These are phyloP conservation scores for Cercophora sp. DNA, from an alignment of 495 filamentous ascomycete genomes.

Conservation along the genomic window DNA sequence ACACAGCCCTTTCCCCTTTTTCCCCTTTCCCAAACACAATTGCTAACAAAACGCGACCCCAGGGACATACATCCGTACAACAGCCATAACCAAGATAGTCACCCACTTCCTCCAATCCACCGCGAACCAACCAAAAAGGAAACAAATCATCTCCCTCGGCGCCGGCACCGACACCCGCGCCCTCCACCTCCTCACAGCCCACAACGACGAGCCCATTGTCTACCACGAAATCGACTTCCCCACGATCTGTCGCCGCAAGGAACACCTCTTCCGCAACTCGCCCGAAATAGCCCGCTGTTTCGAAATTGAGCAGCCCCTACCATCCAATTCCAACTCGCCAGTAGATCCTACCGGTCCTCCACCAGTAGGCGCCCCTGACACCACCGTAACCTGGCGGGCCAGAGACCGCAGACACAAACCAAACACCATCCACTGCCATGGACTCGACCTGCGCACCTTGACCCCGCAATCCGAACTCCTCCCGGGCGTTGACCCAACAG, in stretches of 20 bases:
- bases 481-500: slow-evolving; percentile 31
- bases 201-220: slow-evolving; percentile 41
- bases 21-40: background rate
- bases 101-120: slow-evolving; percentile 57
- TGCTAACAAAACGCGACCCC: background rate
- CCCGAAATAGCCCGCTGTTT: too few species aligned
- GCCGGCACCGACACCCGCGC: slow-evolving; percentile 90
- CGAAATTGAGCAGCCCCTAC: too few species aligned
- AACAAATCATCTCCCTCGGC: slow-evolving; percentile 87
- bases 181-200: slow-evolving; percentile 58
- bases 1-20: too few species aligned
- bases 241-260: slow-evolving; percentile 64
- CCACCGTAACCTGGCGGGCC: slow-evolving; percentile 15
- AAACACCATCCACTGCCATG: slow-evolving; percentile 66
- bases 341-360: slow-evolving; percentile 24
- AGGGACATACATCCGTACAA: slow-evolving; percentile 94
- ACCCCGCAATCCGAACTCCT: slow-evolving; percentile 41
- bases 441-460: slow-evolving; percentile 73
- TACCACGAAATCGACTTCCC: slow-evolving; percentile 96
- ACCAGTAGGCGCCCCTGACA: slow-evolving; percentile 8
- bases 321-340: too few species aligned
- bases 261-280: slow-evolving; percentile 28
- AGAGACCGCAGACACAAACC: slow-evolving; percentile 20
- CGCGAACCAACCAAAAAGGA: slow-evolving; percentile 18
- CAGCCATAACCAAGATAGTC: slow-evolving; percentile 78